A percentile compares a stretch with the other conserved stretches of the same genome.
Evolutionary conservation across 306 rosid species (phyloP).

Genomic region (Leucaena leucocephala): DNA sequence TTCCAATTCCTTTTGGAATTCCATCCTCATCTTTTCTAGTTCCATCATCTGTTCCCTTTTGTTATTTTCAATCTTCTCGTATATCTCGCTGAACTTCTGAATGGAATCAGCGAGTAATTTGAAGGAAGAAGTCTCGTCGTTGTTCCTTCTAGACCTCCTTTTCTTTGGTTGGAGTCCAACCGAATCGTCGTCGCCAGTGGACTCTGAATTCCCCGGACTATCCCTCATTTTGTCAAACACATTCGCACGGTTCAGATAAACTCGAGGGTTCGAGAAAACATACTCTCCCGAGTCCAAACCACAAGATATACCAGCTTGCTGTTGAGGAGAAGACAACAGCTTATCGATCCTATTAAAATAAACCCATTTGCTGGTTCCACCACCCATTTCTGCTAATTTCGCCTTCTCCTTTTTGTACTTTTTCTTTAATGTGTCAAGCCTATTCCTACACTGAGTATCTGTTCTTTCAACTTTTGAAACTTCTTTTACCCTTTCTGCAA

Average conservation of each 20-base stretch:
- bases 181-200: constrained; percentile 52
- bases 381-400: constrained; percentile 47
- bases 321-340: constrained; percentile 64
- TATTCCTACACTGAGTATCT: constrained; percentile 84
- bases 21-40: constrained; percentile 91
- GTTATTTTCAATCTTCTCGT: constrained; percentile 74
- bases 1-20: constrained; percentile 74
- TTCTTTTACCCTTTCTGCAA: constrained; percentile 80
- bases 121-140: constrained; percentile 56
- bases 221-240: constrained; percentile 75
- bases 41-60: constrained; percentile 78
- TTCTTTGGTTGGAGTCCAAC: constrained; percentile 68
- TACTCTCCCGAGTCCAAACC: constrained; percentile 76
- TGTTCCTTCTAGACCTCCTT: constrained; percentile 52
- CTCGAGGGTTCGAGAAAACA: constrained; percentile 67
- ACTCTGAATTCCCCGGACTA: constrained; percentile 77
- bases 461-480: constrained; percentile 76
- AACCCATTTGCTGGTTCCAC: constrained; percentile 64
- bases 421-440: constrained; percentile 84
- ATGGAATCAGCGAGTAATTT: constrained; percentile 80
- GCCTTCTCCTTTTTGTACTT: constrained; percentile 86
- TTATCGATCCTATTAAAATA: constrained; percentile 80
- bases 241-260: constrained; percentile 63
- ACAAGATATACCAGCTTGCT: constrained; percentile 68
- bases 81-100: constrained; percentile 68